These are phyloP conservation scores for Neurospora sp. DNA, from an alignment of 495 filamentous ascomycete species.

Conservation along the genomic window DNA sequence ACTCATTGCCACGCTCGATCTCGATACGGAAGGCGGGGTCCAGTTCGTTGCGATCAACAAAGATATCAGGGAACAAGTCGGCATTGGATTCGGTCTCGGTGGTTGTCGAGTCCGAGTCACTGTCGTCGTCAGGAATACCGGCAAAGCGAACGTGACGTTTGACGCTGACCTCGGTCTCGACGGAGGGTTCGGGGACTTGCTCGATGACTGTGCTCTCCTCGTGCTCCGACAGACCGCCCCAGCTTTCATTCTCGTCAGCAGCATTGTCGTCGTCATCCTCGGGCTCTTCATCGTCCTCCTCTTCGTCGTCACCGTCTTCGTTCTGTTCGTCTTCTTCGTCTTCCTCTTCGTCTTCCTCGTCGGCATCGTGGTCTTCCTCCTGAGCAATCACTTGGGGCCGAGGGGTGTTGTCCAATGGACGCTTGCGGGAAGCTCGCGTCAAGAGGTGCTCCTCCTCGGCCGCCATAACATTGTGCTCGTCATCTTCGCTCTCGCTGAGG, in stretches of 20 bases:
- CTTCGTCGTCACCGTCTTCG: slow-evolving; percentile 28
- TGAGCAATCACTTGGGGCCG: slow-evolving; percentile 23
- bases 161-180: slow-evolving; percentile 33
- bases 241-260: slow-evolving; percentile 40
- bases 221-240: slow-evolving; percentile 45
- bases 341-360: slow-evolving; percentile 25
- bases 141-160: slow-evolving; percentile 42
- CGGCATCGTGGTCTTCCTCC: slow-evolving; percentile 22
- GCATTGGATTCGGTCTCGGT: slow-evolving; percentile 34
- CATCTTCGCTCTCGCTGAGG: slow-evolving; percentile 62
- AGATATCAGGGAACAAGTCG: slow-evolving; percentile 59
- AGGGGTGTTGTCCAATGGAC: slow-evolving; percentile 24
- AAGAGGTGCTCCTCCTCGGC: slow-evolving; percentile 66
- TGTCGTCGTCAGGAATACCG: slow-evolving; percentile 35
- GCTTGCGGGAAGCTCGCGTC: slow-evolving; percentile 23
- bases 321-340: slow-evolving; percentile 32
- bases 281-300: slow-evolving; percentile 15
- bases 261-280: slow-evolving; percentile 27
- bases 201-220: slow-evolving; percentile 38
- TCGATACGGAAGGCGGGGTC: slow-evolving; percentile 59
- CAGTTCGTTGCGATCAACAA: slow-evolving; percentile 59
- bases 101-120: slow-evolving; percentile 38
- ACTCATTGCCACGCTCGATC: slow-evolving; percentile 51
- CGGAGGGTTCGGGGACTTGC: slow-evolving; percentile 27
- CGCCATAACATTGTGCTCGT: slow-evolving; percentile 62